A percentile compares a stretch with the other conserved stretches of the same genome.
phyloP scores from a whole-genome alignment of 129 eudicot genomes.

The Escallonia rubra region DNA sequence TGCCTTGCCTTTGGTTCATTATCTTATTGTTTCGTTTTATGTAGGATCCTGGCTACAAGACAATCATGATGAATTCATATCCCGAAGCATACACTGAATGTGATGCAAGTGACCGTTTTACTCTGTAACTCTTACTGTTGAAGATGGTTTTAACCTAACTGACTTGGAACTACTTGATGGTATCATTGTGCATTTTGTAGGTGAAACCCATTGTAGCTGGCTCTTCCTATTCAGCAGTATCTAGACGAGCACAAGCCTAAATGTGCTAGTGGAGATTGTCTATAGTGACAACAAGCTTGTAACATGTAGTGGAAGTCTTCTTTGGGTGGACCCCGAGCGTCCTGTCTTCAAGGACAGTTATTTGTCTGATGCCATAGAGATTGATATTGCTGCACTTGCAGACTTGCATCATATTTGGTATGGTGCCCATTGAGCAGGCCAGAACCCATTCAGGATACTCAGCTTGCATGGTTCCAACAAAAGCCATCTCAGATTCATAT shows the following conservation, averaged over 20 bases:
- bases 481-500: conserved; percentile 51
- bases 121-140: conserved; percentile 90
- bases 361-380: conserved; percentile 84
- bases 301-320: conserved; percentile 70
- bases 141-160: conserved; percentile 81
- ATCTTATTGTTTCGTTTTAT: background rate
- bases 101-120: conserved; percentile 92
- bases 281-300: conserved; percentile 77
- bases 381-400: conserved; percentile 84
- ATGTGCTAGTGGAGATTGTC: conserved; percentile 84
- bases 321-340: conserved; percentile 84
- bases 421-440: conserved; percentile 98
- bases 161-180: conserved; percentile 95
- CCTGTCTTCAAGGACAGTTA: conserved; percentile 87
- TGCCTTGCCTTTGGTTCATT: background rate
- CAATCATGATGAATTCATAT: conserved; percentile 98
- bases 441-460: conserved; percentile 98
- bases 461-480: conserved; percentile 87
- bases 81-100: conserved; percentile 97
- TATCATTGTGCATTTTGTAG: conserved; percentile 94
- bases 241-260: conserved; percentile 60
- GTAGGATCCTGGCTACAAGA: conserved; percentile 88
- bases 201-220: conserved; percentile 91
- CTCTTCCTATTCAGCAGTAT: conserved; percentile 80
- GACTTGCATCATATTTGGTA: conserved; percentile 81